Evolutionary conservation across 2,329 filamentous ascomycete species (phyloP).

Genomic region (Madurella fahalii): DNA sequence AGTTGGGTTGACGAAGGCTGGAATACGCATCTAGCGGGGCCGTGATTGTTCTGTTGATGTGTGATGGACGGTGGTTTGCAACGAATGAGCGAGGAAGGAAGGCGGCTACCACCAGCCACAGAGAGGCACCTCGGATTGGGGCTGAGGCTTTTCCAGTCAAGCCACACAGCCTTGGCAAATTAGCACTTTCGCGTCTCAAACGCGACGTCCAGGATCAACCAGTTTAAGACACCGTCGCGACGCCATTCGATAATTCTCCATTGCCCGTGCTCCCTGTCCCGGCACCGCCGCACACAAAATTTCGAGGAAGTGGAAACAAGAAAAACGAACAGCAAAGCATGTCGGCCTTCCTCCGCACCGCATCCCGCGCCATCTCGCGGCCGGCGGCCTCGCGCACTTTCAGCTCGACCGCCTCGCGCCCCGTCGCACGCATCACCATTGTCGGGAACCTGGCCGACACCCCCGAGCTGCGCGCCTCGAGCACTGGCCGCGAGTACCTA

Average conservation of each 20-base stretch:
- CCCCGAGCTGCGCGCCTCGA: slow-evolving; percentile 70
- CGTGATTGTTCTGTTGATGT: no score
- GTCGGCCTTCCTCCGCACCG: slow-evolving; percentile 48
- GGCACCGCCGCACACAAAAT: no score
- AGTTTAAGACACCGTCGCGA: background rate
- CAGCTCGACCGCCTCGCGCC: slow-evolving; percentile 63
- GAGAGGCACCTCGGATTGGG: background rate
- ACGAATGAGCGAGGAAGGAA: background rate
- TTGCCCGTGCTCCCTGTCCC: background rate
- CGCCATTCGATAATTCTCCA: no score
- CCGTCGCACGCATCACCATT: slow-evolving; percentile 76
- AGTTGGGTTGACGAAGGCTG: no score
- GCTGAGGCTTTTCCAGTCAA: background rate
- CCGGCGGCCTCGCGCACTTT: slow-evolving; percentile 61
- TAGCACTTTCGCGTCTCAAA: background rate
- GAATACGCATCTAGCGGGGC: no score
- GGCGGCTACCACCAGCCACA: background rate
- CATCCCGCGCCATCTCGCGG: slow-evolving; percentile 38
- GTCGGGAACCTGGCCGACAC: slow-evolving; percentile 77
- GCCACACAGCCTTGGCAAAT: background rate
- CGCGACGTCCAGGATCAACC: background rate
- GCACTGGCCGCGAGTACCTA: slow-evolving; percentile 68
- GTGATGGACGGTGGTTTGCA: background rate
- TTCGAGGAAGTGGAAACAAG: no score
- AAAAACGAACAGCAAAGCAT: slow-evolving; percentile 28